phyloP scores from a whole-genome alignment of 2,329 filamentous ascomycete genomes.

The Drechmeria coniospora region DNA sequence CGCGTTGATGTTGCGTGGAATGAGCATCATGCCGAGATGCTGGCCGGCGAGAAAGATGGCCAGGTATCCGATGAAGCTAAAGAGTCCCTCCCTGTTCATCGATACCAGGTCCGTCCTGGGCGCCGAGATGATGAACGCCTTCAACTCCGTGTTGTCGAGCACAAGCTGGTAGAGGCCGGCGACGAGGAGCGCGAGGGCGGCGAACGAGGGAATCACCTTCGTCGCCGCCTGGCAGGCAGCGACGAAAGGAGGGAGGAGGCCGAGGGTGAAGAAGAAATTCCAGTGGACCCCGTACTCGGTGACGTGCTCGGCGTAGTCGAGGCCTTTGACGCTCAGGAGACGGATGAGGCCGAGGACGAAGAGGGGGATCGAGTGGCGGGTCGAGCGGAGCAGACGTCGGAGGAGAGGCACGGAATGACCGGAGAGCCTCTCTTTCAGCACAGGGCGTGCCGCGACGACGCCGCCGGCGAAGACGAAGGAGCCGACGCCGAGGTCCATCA shows the following conservation, averaged over 20 bases:
- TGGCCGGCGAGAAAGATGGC: conserved; percentile 89
- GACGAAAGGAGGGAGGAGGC: conserved; percentile 74
- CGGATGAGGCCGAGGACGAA: conserved; percentile 66
- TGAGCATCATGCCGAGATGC: conserved; percentile 62
- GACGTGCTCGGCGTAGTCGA: conserved; percentile 94
- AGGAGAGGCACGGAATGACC: conserved; percentile 32
- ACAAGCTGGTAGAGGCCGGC: conserved; percentile 56
- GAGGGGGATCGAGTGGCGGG: conserved; percentile 72
- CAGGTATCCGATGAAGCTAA: conserved; percentile 85
- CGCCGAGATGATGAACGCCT: conserved; percentile 68
- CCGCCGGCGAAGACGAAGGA: conserved; percentile 95
- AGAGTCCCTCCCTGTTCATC: conserved; percentile 90
- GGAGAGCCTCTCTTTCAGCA: conserved; percentile 52
- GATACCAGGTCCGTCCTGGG: conserved; percentile 66
- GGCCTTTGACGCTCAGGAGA: conserved; percentile 76
- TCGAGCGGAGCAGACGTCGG: conserved; percentile 46
- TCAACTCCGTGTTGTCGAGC: conserved; percentile 63
- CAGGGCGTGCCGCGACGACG: conserved; percentile 70
- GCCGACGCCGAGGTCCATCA: conserved; percentile 96
- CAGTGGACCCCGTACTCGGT: conserved; percentile 97
- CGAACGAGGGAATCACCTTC: conserved; percentile 58
- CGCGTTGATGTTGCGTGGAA: conserved; percentile 42
- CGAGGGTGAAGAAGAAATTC: conserved; percentile 99
- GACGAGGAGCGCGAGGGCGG: conserved; percentile 55
- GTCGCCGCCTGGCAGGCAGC: conserved; percentile 66